Percentiles rank a stretch among this genome's conserved stretches.
Conservation (phyloP, 2,329 filamentous ascomycete genomes). For the Coniosporium tulheliwenetii region DNA sequence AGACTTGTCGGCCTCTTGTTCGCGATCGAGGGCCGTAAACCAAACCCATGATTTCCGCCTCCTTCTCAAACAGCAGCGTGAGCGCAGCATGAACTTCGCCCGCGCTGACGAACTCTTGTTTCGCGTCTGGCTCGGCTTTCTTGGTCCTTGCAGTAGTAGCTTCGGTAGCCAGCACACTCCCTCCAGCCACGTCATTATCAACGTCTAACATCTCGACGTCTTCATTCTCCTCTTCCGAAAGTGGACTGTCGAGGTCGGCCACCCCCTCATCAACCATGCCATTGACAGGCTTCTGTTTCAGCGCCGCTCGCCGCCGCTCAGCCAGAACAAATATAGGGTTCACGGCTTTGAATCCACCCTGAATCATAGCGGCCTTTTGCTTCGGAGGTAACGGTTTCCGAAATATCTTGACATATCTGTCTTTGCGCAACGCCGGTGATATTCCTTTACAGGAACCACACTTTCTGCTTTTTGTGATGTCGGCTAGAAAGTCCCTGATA, state of each 20-base stretch:
- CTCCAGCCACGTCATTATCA: conserved; percentile 24
- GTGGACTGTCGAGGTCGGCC: conserved; percentile 44
- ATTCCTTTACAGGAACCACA: conserved; percentile 57
- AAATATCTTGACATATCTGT: conserved; percentile 87
- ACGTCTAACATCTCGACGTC: conserved; percentile 21
- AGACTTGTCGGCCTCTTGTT: conserved; percentile 41
- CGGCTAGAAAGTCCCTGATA: conserved; percentile 66
- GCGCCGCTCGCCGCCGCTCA: conserved; percentile 26
- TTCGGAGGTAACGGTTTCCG: conserved; percentile 63
- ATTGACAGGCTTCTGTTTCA: conserved; percentile 26
- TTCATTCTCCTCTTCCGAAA: conserved; percentile 16
- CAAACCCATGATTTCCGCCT: conserved; percentile 69
- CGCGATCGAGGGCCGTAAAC: conserved; percentile 64
- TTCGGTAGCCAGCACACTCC: conserved; percentile 36
- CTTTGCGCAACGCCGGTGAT: conserved; percentile 74
- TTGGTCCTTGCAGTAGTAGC: conserved; percentile 16
- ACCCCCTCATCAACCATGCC: conserved; percentile 52
- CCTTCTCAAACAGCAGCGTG: conserved; percentile 67
- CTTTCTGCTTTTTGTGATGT: conserved; percentile 51
- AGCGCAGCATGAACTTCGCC: conserved; percentile 72
- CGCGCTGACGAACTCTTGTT: conserved; percentile 64
- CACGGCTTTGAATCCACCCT: conserved; percentile 47
- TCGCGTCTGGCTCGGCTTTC: conserved; percentile 20
- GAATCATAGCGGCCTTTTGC: conserved; percentile 62
- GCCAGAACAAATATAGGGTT: conserved; percentile 53